These are phyloP conservation scores for Ganoderma lingzhi DNA, from an alignment of 1,284 basidiomycete genomes.

Conservation along the genomic window DNA sequence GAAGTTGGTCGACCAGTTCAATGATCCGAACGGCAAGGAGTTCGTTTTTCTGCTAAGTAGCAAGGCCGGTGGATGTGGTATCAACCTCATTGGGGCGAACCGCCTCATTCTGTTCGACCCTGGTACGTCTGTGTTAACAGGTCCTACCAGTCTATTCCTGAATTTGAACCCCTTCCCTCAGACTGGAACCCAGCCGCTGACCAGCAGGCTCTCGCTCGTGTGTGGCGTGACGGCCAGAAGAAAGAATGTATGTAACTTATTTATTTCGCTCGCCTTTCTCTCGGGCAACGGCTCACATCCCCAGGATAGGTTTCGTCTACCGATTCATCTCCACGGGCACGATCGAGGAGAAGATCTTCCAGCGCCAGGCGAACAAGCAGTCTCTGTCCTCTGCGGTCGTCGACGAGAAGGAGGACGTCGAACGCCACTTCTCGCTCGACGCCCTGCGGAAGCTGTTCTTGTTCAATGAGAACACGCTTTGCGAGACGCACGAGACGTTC, in stretches of 20 bases:
- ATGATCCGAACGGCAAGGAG: constrained; percentile 94
- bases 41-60: constrained; percentile 96
- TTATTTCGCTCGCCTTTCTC: no score
- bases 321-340: constrained; percentile 98
- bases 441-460: constrained; percentile 91
- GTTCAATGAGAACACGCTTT: constrained; percentile 89
- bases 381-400: constrained; percentile 97
- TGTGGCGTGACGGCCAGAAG: constrained; percentile 99
- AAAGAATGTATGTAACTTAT: constrained; percentile 85
- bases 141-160: not conserved
- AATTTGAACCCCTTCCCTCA: constrained; percentile 40
- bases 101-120: constrained; percentile 97
- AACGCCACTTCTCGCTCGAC: constrained; percentile 95
- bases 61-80: constrained; percentile 98
- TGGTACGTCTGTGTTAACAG: constrained; percentile 53
- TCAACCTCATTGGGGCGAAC: constrained; percentile 98
- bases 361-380: constrained; percentile 95
- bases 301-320: constrained; percentile 87
- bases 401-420: constrained; percentile 96
- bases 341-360: constrained; percentile 99
- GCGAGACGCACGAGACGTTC: constrained; percentile 97
- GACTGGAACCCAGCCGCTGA: constrained; percentile 99
- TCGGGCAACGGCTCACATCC: not conserved
- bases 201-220: constrained; percentile 97
- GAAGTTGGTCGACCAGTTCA: constrained; percentile 98